Evolutionary conservation across 2,329 filamentous ascomycete genomes (phyloP).

Genomic region (Fusarium sulawesiense): DNA sequence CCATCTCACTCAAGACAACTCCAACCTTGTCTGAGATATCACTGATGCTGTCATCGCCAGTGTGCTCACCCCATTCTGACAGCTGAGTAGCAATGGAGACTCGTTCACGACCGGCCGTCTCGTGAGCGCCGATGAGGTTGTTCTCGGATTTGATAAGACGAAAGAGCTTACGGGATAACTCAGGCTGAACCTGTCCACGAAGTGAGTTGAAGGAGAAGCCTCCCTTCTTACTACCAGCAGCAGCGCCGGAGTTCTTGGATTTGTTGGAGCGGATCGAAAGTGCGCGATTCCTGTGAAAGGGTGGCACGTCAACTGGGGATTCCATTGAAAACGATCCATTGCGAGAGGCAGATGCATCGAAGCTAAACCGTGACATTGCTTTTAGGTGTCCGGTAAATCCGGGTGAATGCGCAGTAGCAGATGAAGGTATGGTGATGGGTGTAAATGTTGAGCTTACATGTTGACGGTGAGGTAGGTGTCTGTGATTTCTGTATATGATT

Average conservation of each 20-base stretch:
- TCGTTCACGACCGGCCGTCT: slow-evolving; percentile 86
- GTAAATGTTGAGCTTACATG: slow-evolving; percentile 39
- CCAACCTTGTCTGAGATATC: slow-evolving; percentile 97
- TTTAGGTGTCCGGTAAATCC: background rate
- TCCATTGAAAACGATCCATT: slow-evolving; percentile 35
- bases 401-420: background rate
- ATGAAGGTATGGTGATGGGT: background rate
- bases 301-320: slow-evolving; percentile 44
- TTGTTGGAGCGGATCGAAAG: slow-evolving; percentile 78
- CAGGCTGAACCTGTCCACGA: slow-evolving; percentile 84
- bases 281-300: slow-evolving; percentile 72
- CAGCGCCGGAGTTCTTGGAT: slow-evolving; percentile 54
- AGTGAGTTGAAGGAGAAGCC: slow-evolving; percentile 90
- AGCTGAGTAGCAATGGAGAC: slow-evolving; percentile 88
- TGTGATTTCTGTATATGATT: background rate
- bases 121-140: slow-evolving; percentile 84
- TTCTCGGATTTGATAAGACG: slow-evolving; percentile 96
- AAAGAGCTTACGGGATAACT: slow-evolving; percentile 89
- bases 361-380: slow-evolving; percentile 50
- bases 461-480: slow-evolving; percentile 6
- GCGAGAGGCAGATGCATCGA: slow-evolving; percentile 46
- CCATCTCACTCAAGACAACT: slow-evolving; percentile 90
- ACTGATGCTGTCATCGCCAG: slow-evolving; percentile 84
- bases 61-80: slow-evolving; percentile 96
- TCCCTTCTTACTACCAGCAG: slow-evolving; percentile 56